Base-by-base conservation (phyloP, 2,329 filamentous ascomycete species). In the Microsporum ferrugineum region DNA sequence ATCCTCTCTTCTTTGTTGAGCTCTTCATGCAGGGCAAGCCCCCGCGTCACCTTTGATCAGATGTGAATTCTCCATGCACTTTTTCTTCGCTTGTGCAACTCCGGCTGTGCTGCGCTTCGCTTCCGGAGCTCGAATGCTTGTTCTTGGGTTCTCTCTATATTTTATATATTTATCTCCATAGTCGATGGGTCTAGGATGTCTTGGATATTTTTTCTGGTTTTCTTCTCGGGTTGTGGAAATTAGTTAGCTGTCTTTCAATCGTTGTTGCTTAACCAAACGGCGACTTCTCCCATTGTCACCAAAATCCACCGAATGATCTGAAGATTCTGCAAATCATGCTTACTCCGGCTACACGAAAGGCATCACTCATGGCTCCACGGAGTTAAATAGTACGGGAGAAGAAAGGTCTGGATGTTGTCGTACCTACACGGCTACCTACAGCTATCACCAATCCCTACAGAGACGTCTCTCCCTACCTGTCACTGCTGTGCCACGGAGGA, bases 11-110 rank as follows among this genome's bases (percentile, higher is more conserved):
- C 31, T 31, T 55, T 55, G 49, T 31, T 17, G 49, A n/a, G 49
- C n/a, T 55, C 6, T 55, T 55, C 49, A 55, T 55, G 49, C 49
- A 55, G 49, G 49, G 49, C 14, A 55, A 55, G 33, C 49, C 49
- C 17, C 49, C 49, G 33, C 49, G 49, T 55, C 49, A 55, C 49
- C 49, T 55, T 34, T 34, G 49, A 14, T 55, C 49, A 55, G 49
- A 55, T 55, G 49, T 55, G 49, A 29, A 12, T 55, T 43, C 17
- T 43, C 33, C 49, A 36, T n/a, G 33, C 49, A 55, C 49, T 36
- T 55, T 31, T 55, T 55, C 29, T 55, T 55, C 39, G 36, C 14
- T 17, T 36, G 49, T 55, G 23, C 49, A 12, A 55, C 49, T 34
- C 49, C 49, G 49, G 49, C 49, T 34, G 33, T 34, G 49, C 17